Percentiles rank a stretch among this genome's conserved stretches.
Conservation (phyloP, 1,284 basidiomycete genomes). For the Trichosporon sp. region DNA sequence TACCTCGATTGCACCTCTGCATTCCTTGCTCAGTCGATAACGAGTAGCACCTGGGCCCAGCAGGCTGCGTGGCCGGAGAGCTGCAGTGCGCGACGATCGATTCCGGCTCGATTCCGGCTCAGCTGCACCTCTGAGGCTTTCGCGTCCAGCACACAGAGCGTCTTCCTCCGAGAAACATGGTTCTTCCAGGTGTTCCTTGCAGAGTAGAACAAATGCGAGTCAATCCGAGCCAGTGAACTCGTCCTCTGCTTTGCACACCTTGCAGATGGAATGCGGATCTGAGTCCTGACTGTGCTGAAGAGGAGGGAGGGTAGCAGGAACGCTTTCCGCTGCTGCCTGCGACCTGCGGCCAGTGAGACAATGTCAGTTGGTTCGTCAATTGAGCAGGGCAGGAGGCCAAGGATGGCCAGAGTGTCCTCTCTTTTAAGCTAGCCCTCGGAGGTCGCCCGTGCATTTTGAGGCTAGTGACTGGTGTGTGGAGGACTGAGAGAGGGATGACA, state of each 20-base stretch:
- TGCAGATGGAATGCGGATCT: neutral
- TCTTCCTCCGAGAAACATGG: neutral
- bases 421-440: neutral
- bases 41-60: neutral
- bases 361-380: neutral
- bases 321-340: neutral
- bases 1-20: conserved; percentile 3
- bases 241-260: neutral
- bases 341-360: neutral
- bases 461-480: neutral
- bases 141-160: neutral
- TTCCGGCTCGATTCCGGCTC: neutral
- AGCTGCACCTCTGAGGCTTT: neutral
- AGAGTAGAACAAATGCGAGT: neutral
- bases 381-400: neutral
- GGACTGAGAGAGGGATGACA: neutral
- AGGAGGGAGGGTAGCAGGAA: neutral
- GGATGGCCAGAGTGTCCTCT: neutral
- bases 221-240: neutral
- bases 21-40: neutral
- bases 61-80: neutral
- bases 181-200: neutral
- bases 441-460: neutral
- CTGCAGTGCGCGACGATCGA: neutral
- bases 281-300: neutral